Evolutionary conservation across 75 land plant genomes (phyloP).

Genomic region (Cupressus sempervirens): DNA sequence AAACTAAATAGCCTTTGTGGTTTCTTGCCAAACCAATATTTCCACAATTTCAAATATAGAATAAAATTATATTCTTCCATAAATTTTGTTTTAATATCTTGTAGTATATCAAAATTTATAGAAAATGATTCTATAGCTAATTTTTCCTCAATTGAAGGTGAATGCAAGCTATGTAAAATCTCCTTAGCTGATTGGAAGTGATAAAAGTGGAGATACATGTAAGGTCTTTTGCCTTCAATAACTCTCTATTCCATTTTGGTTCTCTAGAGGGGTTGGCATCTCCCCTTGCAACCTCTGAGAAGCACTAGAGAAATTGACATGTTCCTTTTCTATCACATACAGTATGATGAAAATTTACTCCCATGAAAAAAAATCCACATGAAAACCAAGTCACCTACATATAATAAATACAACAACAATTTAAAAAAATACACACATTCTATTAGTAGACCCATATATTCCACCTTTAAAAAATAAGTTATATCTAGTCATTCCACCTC

Average conservation of each 20-base stretch:
- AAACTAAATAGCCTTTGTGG: background rate
- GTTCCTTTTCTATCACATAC: slow-evolving; percentile 35
- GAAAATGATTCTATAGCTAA: background rate
- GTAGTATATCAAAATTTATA: background rate
- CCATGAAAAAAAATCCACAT: slow-evolving; percentile 38
- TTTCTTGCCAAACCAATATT: background rate
- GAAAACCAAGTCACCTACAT: slow-evolving; percentile 33
- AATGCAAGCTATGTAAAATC: background rate
- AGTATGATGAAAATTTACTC: slow-evolving; percentile 27
- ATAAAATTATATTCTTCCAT: background rate
- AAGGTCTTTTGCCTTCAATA: background rate
- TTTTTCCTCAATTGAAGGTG: background rate
- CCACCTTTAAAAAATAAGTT: too few species aligned
- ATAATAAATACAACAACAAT: background rate
- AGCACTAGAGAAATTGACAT: slow-evolving; percentile 29
- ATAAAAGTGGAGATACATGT: background rate
- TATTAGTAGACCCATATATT: too few species aligned
- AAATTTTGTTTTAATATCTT: background rate
- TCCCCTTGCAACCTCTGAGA: slow-evolving; percentile 32
- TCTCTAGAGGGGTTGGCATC: background rate
- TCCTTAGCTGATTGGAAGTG: background rate
- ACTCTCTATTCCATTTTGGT: too few species aligned
- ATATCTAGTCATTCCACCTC: too few species aligned
- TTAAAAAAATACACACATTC: background rate
- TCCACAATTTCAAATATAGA: background rate